Base-by-base conservation (phyloP, 108 stramenopile species). In the Conticribra weissflogii region DNA sequence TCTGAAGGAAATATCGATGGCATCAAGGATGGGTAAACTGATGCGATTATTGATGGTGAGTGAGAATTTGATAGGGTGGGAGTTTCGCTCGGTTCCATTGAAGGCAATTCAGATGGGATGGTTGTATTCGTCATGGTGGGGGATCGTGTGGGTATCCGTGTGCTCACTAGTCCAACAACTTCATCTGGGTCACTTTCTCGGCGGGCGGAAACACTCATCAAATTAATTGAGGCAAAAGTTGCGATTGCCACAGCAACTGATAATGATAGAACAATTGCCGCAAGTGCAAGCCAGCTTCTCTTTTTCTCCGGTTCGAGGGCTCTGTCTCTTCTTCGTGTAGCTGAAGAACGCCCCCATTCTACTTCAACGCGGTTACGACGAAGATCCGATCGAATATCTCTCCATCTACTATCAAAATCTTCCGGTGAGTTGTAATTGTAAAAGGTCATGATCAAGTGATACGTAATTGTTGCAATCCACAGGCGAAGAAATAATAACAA, bases 271-370 rank as follows among this genome's bases (percentile, higher is more conserved):
- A 70, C 16, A 0, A 60, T 4, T 8, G 50, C 59, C 19, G 59
- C 69, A 18, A 59, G 41, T 34, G 32, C 50, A 30, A 70, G 30
- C 21, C 14, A 28, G n/a, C 22, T 54, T 2, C 51, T 66, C 64
- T 27, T 60, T 23, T 59, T 50, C 27, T 66, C 50, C 23, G 44
- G 19, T 51, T 33, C 58, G 48, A 18, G 18, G 1, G 18, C 49
- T 41, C 69, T 58, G 4, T 18, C 59, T 60, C 69, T 52, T 48
- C 69, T 50, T 7, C 59, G 68, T 51, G 18, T 55, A 67, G 18
- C 33, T 17, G 32, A 18, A n/a, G 44, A 68, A n/a, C 31, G 46
- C 51, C 67, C 72, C 72, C 67, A 70, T 15, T 68, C 72, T 58
- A 69, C 72, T 25, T 58, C 68, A 48, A 73, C 29, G 12, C 32